A percentile compares a stretch with the other conserved stretches of the same genome.
These are phyloP conservation scores for Penicillium hordei DNA, from an alignment of 2,329 filamentous ascomycete species.

Conservation along the genomic window DNA sequence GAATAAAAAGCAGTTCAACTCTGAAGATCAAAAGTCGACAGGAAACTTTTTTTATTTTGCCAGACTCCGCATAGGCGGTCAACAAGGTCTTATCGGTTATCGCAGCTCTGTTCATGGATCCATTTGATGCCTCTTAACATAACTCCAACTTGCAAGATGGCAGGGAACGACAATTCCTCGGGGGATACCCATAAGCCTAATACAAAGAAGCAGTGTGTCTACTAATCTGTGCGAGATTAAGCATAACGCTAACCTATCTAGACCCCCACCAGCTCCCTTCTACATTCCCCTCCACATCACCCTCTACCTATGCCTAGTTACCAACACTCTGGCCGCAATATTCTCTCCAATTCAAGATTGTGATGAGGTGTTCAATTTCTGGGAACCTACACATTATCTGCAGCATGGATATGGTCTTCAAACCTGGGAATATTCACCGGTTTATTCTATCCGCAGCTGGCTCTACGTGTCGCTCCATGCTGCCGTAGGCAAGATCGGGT, in stretches of 20 bases:
- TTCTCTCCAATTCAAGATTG: conserved; percentile 95
- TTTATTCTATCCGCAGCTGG: conserved; percentile 95
- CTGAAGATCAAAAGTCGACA: conserved; percentile 10
- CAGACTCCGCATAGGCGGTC: conserved; percentile 29
- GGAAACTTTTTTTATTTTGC: conserved; percentile 28
- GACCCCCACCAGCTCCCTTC: conserved; percentile 49
- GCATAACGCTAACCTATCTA: conserved; percentile 25
- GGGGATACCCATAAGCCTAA: conserved; percentile 21
- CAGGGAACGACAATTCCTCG: conserved; percentile 9
- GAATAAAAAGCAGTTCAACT: not conserved
- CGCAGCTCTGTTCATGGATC: conserved; percentile 8
- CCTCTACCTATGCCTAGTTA: conserved; percentile 76
- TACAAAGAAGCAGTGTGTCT: conserved; percentile 30
- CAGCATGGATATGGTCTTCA: conserved; percentile 89
- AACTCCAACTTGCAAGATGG: conserved; percentile 22
- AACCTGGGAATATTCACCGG: conserved; percentile 98
- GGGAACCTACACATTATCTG: conserved; percentile 94
- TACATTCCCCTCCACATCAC: conserved; percentile 70
- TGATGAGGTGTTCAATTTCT: conserved; percentile 99
- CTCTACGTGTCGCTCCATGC: conserved; percentile 82
- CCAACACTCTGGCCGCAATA: conserved; percentile 72
- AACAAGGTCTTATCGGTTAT: conserved; percentile 32
- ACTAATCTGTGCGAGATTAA: not conserved
- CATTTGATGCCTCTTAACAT: not conserved
- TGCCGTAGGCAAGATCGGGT: conserved; percentile 64